Base-by-base conservation (phyloP, 805 yeast genomes). In the Spathaspora hagerdaliae region DNA sequence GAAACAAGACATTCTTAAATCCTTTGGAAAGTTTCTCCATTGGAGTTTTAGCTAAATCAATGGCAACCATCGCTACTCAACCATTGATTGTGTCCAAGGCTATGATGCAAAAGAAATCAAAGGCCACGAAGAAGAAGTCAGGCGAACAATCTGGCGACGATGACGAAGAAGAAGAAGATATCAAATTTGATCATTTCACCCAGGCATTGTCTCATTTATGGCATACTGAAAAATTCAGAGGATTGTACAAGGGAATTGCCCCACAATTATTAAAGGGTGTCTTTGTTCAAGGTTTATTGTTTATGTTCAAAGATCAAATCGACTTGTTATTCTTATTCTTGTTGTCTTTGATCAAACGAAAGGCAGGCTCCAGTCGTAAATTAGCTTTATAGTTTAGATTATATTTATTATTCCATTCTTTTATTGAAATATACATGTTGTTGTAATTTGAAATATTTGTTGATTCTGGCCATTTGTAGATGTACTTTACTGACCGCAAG, bases 31-130 rank as follows among this genome's bases (percentile, higher is more conserved):
- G 82, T 58, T 88, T 85, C 62, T 48, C 79, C 32, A 65, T 87
- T 12, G 96, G 96, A 5, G 87, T 90, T n/a, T 49, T 85, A 36
- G 84, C 94, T 43, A 88, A 88, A 68, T 77, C 86, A 49, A 64
- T 86, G 60, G 95, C 96, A 6, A 88, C 96, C 0, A 39, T 87
- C 10, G 74, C 81, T 3, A 87, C 96, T 0, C 95, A 87, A 67
- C 96, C 96, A 2, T 69, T 88, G 63, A 88, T 88, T 57, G 86
- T 87, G 1, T 82, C 95, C 11, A 88, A 88, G 64, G 92, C 86
- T 12, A 79, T 86, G 78, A 77, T 87, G 49, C 96, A 88, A 65
- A 71, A 71, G 63, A 71, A 71, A 51, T 46, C 49, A 27, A 50
- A 56, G 42, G 35, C 36, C 19, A 58, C 50, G 39, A 39, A 44